These are phyloP conservation scores for Cryphonectria japonica DNA, from an alignment of 2,329 filamentous ascomycete species.

Conservation along the genomic window DNA sequence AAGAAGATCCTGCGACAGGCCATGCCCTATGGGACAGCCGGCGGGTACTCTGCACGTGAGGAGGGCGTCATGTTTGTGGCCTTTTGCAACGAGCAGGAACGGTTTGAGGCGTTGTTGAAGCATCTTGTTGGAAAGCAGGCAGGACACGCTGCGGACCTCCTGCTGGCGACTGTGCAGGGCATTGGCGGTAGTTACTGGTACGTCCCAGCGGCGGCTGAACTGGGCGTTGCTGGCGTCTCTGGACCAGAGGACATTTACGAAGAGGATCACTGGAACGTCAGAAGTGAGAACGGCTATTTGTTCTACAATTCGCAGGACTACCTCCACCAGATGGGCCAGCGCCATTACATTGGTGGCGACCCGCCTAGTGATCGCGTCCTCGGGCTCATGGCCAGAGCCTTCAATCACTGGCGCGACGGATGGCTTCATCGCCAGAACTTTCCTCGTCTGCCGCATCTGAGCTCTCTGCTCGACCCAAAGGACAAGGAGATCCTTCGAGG, in stretches of 20 bases:
- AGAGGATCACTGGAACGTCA: constrained; percentile 16
- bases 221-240: constrained; percentile 5
- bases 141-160: background rate
- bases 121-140: constrained; percentile 5
- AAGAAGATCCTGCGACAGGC: constrained; percentile 23
- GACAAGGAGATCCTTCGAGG: constrained; percentile 9
- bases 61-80: constrained; percentile 23
- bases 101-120: constrained; percentile 20
- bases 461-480: background rate
- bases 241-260: constrained; percentile 10
- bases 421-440: constrained; percentile 16
- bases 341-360: constrained; percentile 15
- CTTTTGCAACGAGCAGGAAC: constrained; percentile 20
- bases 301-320: constrained; percentile 25
- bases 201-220: constrained; percentile 18
- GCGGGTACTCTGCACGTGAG: constrained; percentile 9
- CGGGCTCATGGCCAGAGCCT: constrained; percentile 20
- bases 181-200: constrained; percentile 21
- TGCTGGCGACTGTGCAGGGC: constrained; percentile 7
- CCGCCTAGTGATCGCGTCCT: constrained; percentile 14
- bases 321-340: constrained; percentile 19
- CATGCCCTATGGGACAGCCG: constrained; percentile 12
- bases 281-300: constrained; percentile 11
- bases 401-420: constrained; percentile 23
- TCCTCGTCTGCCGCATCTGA: constrained; percentile 13